A percentile compares a stretch with the other conserved stretches of the same genome.
Evolutionary conservation across 1,284 basidiomycete genomes (phyloP).

Genomic region (Fomitopsis schrenkii): DNA sequence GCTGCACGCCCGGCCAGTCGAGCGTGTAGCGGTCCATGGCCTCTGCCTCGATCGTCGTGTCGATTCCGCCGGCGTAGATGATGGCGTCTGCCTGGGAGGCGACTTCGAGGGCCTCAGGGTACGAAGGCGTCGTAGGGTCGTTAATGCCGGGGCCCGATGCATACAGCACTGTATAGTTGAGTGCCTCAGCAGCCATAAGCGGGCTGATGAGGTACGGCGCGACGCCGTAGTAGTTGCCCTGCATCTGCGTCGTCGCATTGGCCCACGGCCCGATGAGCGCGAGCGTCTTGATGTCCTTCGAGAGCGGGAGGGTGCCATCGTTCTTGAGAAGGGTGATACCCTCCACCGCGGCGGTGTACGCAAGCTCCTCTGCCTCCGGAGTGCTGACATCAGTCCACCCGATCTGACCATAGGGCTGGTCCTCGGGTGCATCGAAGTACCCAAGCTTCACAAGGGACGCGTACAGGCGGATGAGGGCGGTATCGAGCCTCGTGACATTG

Average conservation of each 20-base stretch:
- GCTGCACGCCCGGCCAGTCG: slow-evolving; percentile 52
- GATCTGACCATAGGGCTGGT: slow-evolving; percentile 48
- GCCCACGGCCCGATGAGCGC: slow-evolving; percentile 54
- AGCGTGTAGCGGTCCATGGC: slow-evolving; percentile 45
- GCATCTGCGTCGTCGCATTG: slow-evolving; percentile 50
- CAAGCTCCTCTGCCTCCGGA: slow-evolving; percentile 42
- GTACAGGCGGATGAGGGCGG: slow-evolving; percentile 42
- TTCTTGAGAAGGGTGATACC: slow-evolving; percentile 56
- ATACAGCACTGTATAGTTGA: slow-evolving; percentile 44
- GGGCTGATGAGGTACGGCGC: slow-evolving; percentile 54
- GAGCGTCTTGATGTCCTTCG: slow-evolving; percentile 36
- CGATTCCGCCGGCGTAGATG: slow-evolving; percentile 44
- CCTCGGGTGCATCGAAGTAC: slow-evolving; percentile 47
- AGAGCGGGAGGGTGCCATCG: slow-evolving; percentile 48
- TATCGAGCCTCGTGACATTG: slow-evolving; percentile 37
- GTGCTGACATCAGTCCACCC: slow-evolving; percentile 46
- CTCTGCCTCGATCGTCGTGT: slow-evolving; percentile 50
- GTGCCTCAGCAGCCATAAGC: slow-evolving; percentile 40
- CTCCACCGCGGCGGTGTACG: slow-evolving; percentile 45
- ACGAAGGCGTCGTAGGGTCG: slow-evolving; percentile 35
- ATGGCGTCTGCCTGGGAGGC: slow-evolving; percentile 31
- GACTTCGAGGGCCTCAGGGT: slow-evolving; percentile 32
- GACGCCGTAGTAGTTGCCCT: slow-evolving; percentile 50
- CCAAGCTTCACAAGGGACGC: slow-evolving; percentile 52
- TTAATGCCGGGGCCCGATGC: slow-evolving; percentile 37